phyloP scores from a whole-genome alignment of 2,329 filamentous ascomycete genomes.

The Kalmusia sp. region DNA sequence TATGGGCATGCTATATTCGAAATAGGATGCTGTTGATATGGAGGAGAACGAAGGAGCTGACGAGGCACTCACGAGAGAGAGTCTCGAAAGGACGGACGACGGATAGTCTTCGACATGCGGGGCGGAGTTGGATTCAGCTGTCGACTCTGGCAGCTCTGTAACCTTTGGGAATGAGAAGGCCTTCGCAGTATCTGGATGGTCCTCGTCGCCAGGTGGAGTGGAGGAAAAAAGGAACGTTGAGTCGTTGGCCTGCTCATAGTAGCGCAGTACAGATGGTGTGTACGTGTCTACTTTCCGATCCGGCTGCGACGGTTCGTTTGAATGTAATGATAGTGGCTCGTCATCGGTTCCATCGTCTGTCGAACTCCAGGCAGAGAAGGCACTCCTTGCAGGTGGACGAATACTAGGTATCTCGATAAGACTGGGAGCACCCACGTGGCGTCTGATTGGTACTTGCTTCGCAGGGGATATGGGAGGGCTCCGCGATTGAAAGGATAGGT shows the following conservation, averaged over 20 bases:
- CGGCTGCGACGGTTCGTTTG: slow-evolving; percentile 10
- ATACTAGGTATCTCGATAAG: slow-evolving; percentile 39
- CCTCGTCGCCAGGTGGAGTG: slow-evolving; percentile 32
- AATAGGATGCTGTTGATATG: slow-evolving; percentile 39
- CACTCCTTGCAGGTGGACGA: slow-evolving; percentile 40
- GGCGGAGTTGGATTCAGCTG: slow-evolving; percentile 9
- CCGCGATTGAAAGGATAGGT: slow-evolving; percentile 29
- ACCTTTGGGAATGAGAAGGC: slow-evolving; percentile 29
- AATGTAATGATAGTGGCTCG: slow-evolving; percentile 28
- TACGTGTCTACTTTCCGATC: slow-evolving; percentile 24
- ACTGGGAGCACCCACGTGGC: slow-evolving; percentile 28
- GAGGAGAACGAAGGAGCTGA: slow-evolving; percentile 42
- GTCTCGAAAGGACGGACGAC: slow-evolving; percentile 31
- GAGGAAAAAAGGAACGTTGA: slow-evolving; percentile 41
- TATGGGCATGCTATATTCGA: slow-evolving; percentile 37
- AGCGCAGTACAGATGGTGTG: slow-evolving; percentile 38
- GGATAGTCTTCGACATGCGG: slow-evolving; percentile 27
- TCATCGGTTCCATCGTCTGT: slow-evolving; percentile 42
- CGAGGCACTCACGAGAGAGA: slow-evolving; percentile 36
- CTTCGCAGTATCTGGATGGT: slow-evolving; percentile 26
- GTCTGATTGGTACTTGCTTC: slow-evolving; percentile 14
- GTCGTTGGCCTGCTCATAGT: slow-evolving; percentile 34
- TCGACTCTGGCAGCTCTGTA: slow-evolving; percentile 18
- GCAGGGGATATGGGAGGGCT: slow-evolving; percentile 31
- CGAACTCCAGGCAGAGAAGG: slow-evolving; percentile 48